Evolutionary conservation across 1,139 yeast genomes (phyloP), one percentile per base, ranked within the genome.

Genomic region (Lodderomyces pseudojiufengensis): DNA sequence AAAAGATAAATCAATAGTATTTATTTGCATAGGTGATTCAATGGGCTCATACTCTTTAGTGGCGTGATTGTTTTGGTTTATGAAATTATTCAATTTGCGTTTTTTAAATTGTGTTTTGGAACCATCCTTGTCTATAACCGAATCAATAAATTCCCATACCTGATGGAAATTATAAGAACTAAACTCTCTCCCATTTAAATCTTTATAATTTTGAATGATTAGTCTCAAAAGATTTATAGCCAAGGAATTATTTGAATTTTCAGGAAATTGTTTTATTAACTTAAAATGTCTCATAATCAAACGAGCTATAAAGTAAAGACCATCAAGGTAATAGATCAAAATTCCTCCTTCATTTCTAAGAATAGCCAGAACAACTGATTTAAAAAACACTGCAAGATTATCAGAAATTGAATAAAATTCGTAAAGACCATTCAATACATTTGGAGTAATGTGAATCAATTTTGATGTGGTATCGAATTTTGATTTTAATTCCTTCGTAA

Each of bases 281-380:
- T 62, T 59, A 42, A 60, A 65, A 42, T 70, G 73, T 28, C 52
- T 55, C 25, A 65, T 50, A 5, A 65, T 51, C 24, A 70, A 47
- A 27, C 55, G 52, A 4, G 70, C 43, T 11, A 69, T 53, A 32
- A 67, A 52, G 40, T 66, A 63, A 8, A 71, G 50, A 2, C 72
- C 54, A 40, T 70, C 76, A 50, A 67, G 47, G 44, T 69, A 70
- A 33, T 57, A 57, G 9, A 69, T 66, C 16, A 69, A 59, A 36
- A 69, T 57, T 24, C 65, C 67, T 9, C 68, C 65, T 35, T 69
- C 73, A 48, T 71, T 70, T 32, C 54, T 59, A 37, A 70, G 52
- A 3, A 70, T 49, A 13, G 54, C 55, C 29, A 59, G 63, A 11
- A 73, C 47, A n/a, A 74, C 46, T 0, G 54, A 62, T 32, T 61